Percentiles rank a stretch among this genome's conserved stretches.
Conservation (phyloP, 495 filamentous ascomycete species). For the Aspergillus coremiiformis region DNA sequence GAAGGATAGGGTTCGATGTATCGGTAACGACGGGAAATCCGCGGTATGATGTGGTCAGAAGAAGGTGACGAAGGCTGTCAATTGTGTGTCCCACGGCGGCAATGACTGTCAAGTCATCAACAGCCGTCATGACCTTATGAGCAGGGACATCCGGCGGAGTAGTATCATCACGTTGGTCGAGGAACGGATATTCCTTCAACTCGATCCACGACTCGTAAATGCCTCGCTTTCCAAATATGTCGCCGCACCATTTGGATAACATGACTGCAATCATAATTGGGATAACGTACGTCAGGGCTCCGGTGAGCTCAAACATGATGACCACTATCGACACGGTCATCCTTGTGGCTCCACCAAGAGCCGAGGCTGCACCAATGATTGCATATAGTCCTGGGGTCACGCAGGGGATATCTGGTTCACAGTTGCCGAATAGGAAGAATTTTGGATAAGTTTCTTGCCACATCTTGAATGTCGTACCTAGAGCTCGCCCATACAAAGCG, state of each 20-base stretch:
- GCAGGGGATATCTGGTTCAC: constrained; percentile 82
- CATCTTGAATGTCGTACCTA: constrained; percentile 82
- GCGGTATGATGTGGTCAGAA: constrained; percentile 68
- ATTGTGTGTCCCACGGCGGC: constrained; percentile 82
- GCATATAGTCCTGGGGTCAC: constrained; percentile 93
- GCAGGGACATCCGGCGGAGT: constrained; percentile 77
- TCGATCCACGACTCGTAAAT: constrained; percentile 99
- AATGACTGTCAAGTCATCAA: constrained; percentile 84
- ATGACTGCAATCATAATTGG: constrained; percentile 99
- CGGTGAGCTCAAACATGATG: constrained; percentile 98
- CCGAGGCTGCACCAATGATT: constrained; percentile 93
- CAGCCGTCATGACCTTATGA: constrained; percentile 78
- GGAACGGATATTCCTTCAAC: constrained; percentile 90
- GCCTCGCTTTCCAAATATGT: constrained; percentile 86
- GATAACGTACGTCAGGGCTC: constrained; percentile 90
- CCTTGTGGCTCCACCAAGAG: constrained; percentile 90
- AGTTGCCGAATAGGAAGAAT: constrained; percentile 69
- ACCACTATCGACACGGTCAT: constrained; percentile 97
- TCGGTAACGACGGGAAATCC: constrained; percentile 89
- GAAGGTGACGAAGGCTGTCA: constrained; percentile 57
- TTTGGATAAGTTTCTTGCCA: constrained; percentile 75
- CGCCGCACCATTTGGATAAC: constrained; percentile 96
- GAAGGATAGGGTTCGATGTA: constrained; percentile 55
- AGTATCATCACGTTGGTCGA: constrained; percentile 85
- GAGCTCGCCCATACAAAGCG: constrained; percentile 81